Conservation (phyloP, 257 asterid species). For the Salvia rosmarinus region DNA sequence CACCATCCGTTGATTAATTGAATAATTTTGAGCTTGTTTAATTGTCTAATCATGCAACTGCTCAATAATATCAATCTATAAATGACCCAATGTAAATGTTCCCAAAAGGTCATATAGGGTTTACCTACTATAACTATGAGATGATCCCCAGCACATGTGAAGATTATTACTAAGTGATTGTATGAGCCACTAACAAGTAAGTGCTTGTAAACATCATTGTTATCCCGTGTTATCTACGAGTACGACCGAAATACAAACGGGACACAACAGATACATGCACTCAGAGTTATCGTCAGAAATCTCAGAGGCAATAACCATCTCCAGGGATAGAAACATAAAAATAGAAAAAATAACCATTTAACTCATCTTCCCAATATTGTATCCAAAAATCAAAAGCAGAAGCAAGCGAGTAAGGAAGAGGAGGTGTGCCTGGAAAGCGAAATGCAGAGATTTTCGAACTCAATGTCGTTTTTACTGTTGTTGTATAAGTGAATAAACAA, state of each 20-base stretch:
- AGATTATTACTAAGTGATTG: neutral
- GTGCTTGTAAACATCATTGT: too few species aligned
- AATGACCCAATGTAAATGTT: too few species aligned
- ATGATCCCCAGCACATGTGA: neutral
- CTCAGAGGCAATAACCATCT: neutral
- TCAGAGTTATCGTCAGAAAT: neutral
- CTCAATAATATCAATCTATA: too few species aligned
- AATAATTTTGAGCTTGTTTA: too few species aligned
- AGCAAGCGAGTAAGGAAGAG: neutral
- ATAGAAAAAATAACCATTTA: neutral
- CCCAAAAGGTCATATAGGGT: neutral
- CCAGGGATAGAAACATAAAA: neutral
- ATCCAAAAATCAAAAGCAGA: constrained; percentile 11
- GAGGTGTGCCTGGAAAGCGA: constrained; percentile 63
- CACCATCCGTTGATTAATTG: too few species aligned
- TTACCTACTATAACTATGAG: neutral
- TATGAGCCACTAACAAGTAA: neutral
- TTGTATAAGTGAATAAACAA: constrained; percentile 33
- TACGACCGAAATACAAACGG: neutral
- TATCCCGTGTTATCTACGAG: neutral
- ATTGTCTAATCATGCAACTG: too few species aligned
- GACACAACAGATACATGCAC: neutral
- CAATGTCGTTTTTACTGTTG: constrained; percentile 34
- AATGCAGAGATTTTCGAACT: constrained; percentile 59
- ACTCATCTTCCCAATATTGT: constrained; percentile 1